phyloP scores from a whole-genome alignment of 2,329 filamentous ascomycete genomes.

The Trematosphaeria pertusa region DNA sequence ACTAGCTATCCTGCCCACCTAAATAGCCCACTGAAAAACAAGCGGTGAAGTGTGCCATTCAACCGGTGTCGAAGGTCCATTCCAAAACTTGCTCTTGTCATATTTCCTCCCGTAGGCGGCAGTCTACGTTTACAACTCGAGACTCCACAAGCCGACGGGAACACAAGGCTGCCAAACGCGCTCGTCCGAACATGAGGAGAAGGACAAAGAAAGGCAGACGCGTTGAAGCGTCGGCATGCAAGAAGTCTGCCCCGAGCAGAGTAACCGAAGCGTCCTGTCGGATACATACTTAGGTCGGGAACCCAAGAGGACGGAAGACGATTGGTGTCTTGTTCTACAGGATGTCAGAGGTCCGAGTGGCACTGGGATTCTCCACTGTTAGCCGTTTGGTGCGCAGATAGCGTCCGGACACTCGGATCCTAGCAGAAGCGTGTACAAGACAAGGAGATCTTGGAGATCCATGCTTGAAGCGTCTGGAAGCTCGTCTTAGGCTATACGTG shows the following conservation, averaged over 20 bases:
- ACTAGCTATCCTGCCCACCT: neutral
- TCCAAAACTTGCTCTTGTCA: slow-evolving; percentile 9
- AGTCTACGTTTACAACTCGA: slow-evolving; percentile 2
- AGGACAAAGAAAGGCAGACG: neutral
- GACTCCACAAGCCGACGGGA: slow-evolving; percentile 12
- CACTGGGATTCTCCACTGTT: neutral
- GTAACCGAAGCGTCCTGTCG: neutral
- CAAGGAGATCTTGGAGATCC: too few species aligned
- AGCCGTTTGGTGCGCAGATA: slow-evolving; percentile 10
- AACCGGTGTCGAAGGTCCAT: slow-evolving; percentile 15
- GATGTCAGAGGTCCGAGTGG: neutral
- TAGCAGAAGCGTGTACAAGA: too few species aligned
- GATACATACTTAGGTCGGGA: neutral
- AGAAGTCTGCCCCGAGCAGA: neutral
- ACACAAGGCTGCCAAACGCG: slow-evolving; percentile 4
- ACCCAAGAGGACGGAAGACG: neutral
- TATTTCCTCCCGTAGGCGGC: slow-evolving; percentile 20
- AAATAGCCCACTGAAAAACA: slow-evolving; percentile 1
- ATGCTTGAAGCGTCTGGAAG: too few species aligned
- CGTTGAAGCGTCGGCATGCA: slow-evolving; percentile 1
- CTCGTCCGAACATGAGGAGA: neutral
- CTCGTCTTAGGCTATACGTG: too few species aligned
- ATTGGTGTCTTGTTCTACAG: slow-evolving; percentile 5
- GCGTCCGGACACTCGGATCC: neutral
- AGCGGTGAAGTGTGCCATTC: slow-evolving; percentile 19